A percentile compares a stretch with the other conserved stretches of the same genome.
Conservation (phyloP, 2,329 filamentous ascomycete species). For the Blumeria hordei region DNA sequence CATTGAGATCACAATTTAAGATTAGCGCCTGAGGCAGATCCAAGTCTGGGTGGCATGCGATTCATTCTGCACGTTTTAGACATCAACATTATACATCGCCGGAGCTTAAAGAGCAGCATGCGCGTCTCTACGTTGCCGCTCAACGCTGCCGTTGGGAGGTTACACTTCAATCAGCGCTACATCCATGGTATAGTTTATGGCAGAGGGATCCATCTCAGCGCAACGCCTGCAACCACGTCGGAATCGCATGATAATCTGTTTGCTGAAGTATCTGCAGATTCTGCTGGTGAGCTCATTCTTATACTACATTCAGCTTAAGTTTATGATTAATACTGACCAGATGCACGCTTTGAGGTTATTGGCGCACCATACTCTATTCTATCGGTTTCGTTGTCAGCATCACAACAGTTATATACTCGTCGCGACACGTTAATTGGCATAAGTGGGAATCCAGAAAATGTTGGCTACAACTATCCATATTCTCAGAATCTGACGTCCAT, state of each 20-base stretch:
- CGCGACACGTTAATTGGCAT: conserved; percentile 77
- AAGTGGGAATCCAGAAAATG: conserved; percentile 76
- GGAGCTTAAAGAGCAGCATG: background rate
- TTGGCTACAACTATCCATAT: conserved; percentile 18
- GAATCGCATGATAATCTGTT: conserved; percentile 28
- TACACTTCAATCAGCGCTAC: background rate
- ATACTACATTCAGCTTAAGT: background rate
- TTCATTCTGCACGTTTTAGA: no score
- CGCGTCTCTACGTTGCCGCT: background rate
- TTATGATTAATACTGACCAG: conserved; percentile 20
- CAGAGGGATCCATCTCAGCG: conserved; percentile 36
- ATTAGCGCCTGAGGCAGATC: no score
- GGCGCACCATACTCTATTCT: conserved; percentile 82
- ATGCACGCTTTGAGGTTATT: conserved; percentile 84
- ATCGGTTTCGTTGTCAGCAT: conserved; percentile 78
- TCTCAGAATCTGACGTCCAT: background rate
- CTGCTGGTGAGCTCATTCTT: conserved; percentile 6
- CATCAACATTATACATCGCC: no score
- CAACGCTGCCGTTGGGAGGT: background rate
- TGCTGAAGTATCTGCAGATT: conserved; percentile 16
- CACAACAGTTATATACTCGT: conserved; percentile 78
- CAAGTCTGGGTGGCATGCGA: no score
- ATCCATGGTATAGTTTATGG: conserved; percentile 14
- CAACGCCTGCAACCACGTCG: conserved; percentile 31
- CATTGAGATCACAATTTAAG: no score